Evolutionary conservation across 108 stramenopile species (phyloP), one percentile per base, ranked within the genome.

Genomic region (Fistulifera pelliculosa): DNA sequence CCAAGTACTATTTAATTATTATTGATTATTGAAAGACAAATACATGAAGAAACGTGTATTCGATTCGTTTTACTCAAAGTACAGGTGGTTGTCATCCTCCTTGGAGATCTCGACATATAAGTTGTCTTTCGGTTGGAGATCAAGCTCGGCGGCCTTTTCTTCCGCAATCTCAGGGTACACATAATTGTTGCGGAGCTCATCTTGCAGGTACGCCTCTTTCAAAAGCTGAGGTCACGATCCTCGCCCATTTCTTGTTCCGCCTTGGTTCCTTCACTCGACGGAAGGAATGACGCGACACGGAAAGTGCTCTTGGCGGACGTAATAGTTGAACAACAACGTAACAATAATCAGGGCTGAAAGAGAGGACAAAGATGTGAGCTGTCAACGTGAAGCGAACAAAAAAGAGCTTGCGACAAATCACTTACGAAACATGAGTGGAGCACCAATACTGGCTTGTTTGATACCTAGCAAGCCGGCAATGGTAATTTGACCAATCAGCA

Each of bases 301-400:
- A 75, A 82, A 51, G n/a, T 86, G 80, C 27, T 70, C 58, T 50
- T 77, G 72, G 6, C 65, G 64, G 52, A 82, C 60, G 63, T 86
- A 86, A 22, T 65, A 61, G 11, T 58, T 52, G 48, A 86, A 86
- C 49, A 85, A 43, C 10, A 77, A 41, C 14, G 80, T 79, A 4
- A 60, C 42, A 25, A 64, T 26, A 11, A 45, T 45, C 4, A 45
- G 21, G 4, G 44, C 31, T 35, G 31, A 35, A 6, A 35, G 8
- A 3, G 8, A 35, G 31, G 8, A 3, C 6, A 35, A 6, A 8
- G 31, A 35, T 8, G 31, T 35, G 8, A 35, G 31, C 8, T 3
- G 31, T 35, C 8, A 6, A 35, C 8, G 8, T 6, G 3, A 3
- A 35, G 8, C 8, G 31, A 35, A n/a, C n/a, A 35, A 35, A 8